These are phyloP conservation scores for Pichia sp. DNA, from an alignment of 1,139 yeast species.

Conservation along the genomic window DNA sequence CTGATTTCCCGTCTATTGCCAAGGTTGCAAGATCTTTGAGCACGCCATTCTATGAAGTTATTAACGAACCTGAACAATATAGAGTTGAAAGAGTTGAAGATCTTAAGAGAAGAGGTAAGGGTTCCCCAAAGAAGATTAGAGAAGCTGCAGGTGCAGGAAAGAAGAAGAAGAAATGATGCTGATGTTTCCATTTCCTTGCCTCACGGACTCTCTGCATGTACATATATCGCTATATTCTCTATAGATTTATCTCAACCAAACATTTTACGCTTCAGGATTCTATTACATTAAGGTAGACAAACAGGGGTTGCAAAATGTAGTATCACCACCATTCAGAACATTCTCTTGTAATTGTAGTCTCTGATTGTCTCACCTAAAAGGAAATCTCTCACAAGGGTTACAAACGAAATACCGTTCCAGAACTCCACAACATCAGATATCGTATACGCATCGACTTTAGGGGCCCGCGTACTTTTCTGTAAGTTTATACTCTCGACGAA, in stretches of 20 bases:
- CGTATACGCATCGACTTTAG: no score
- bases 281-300: no score
- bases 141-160: conserved; percentile 37
- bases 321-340: no score
- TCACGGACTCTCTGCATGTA: conserved; percentile 2
- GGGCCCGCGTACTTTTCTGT: no score
- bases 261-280: no score
- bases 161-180: conserved; percentile 24
- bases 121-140: conserved; percentile 80
- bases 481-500: background rate
- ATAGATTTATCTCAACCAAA: no score
- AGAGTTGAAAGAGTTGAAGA: conserved; percentile 58
- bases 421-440: conserved; percentile 17
- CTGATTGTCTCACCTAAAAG: conserved; percentile 24
- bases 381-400: conserved; percentile 15
- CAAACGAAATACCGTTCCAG: conserved; percentile 21
- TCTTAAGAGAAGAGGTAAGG: conserved; percentile 83
- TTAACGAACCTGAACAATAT: conserved; percentile 69
- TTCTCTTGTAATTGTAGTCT: conserved; percentile 24
- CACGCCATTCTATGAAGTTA: conserved; percentile 34
- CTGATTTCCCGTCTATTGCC: conserved; percentile 54
- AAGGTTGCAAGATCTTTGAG: conserved; percentile 20
- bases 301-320: no score
- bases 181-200: background rate
- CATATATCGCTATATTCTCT: background rate